phyloP scores from a whole-genome alignment of 371 early-diverging fungal genomes.

The Actinomucor elegans region DNA sequence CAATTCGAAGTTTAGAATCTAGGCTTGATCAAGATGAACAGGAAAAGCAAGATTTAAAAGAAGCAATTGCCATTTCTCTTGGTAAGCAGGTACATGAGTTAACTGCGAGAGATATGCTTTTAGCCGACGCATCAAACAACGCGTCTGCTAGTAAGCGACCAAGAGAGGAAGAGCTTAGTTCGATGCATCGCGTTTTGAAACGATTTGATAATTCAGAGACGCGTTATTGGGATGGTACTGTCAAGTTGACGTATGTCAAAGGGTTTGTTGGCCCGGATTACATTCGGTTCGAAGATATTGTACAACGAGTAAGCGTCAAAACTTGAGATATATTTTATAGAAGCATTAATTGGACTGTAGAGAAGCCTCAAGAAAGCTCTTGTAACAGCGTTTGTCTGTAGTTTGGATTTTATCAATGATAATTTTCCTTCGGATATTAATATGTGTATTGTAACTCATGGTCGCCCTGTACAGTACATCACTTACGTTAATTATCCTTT shows the following conservation, averaged over 20 bases:
- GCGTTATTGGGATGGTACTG: constrained; percentile 36
- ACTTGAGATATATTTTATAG: neutral
- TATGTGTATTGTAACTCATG: constrained; percentile 42
- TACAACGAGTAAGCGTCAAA: constrained; percentile 23
- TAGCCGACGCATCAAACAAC: neutral
- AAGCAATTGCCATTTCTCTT: constrained; percentile 41
- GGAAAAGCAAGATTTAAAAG: constrained; percentile 29
- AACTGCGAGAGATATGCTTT: constrained; percentile 41
- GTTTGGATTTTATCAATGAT: constrained; percentile 41
- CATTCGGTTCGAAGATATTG: constrained; percentile 36
- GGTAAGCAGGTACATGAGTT: constrained; percentile 40
- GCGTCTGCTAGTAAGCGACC: constrained; percentile 4
- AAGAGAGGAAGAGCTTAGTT: constrained; percentile 3
- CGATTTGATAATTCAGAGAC: constrained; percentile 2
- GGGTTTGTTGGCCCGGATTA: constrained; percentile 36
- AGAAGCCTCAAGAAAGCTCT: constrained; percentile 34
- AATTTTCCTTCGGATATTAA: constrained; percentile 37
- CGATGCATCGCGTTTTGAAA: neutral
- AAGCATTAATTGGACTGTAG: constrained; percentile 1
- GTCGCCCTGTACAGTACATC: constrained; percentile 34
- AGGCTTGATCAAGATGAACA: constrained; percentile 10
- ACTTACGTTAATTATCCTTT: no score
- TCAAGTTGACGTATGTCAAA: constrained; percentile 41
- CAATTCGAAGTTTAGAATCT: neutral
- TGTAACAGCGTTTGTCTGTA: constrained; percentile 41